Conservation (phyloP, 2,329 filamentous ascomycete species). For the Beauveria medogensis region DNA sequence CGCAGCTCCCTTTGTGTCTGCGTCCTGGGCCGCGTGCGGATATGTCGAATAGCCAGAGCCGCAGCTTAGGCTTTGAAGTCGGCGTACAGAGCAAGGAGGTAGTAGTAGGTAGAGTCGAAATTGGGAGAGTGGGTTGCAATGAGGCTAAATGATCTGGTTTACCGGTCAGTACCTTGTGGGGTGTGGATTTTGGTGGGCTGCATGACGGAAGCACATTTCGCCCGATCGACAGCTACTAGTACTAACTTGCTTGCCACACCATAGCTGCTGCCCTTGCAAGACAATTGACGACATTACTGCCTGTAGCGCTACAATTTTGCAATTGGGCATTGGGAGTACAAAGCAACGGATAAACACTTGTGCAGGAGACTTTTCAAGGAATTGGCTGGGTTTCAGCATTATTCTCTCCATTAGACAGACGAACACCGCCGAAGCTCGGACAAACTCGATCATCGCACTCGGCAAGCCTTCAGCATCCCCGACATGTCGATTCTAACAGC, state of each 20-base stretch:
- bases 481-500: constrained; percentile 7
- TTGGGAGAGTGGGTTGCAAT: background rate
- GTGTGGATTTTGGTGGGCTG: constrained; percentile 4
- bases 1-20: background rate
- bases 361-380: background rate
- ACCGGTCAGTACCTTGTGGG: background rate
- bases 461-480: background rate
- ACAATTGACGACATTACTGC: background rate
- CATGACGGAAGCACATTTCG: constrained; percentile 6
- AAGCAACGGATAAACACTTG: background rate
- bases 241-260: background rate
- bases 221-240: background rate
- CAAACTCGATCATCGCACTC: too few relatives aligned
- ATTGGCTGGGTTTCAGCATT: background rate
- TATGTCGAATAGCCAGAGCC: background rate
- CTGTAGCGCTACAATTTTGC: background rate
- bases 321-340: background rate
- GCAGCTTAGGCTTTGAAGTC: background rate
- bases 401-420: background rate
- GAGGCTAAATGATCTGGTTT: background rate
- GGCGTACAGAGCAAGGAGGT: background rate
- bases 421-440: background rate
- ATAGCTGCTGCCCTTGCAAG: background rate
- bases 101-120: background rate
- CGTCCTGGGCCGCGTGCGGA: background rate